These are phyloP conservation scores for Penicillium nordicum DNA, from an alignment of 2,329 filamentous ascomycete genomes.

Conservation along the genomic window DNA sequence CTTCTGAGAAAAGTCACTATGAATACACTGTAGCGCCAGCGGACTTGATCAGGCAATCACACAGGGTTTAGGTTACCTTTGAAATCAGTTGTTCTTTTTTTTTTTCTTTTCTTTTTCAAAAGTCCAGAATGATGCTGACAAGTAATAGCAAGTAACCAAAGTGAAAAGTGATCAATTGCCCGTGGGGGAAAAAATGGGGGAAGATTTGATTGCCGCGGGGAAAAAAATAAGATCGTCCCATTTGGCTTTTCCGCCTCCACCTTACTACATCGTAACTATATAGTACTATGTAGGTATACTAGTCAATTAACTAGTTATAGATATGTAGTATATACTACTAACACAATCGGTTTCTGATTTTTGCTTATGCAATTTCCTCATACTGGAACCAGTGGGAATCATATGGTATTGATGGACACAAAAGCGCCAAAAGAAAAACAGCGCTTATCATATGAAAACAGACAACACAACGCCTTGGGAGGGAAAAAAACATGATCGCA, in stretches of 20 bases:
- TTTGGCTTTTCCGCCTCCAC: conserved; percentile 17
- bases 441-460: conserved; percentile 12
- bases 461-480: conserved; percentile 20
- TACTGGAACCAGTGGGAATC: conserved; percentile 14
- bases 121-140: not conserved
- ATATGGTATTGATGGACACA: conserved; percentile 18
- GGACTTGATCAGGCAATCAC: not conserved
- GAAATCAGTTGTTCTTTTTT: not conserved
- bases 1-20: conserved; percentile 3
- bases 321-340: not conserved
- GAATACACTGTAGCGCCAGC: not conserved
- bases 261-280: not conserved
- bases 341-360: not conserved
- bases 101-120: no score
- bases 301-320: no score
- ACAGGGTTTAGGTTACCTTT: not conserved
- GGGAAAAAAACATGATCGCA: conserved; percentile 6
- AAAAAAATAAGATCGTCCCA: conserved; percentile 17
- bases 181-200: conserved; percentile 1
- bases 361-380: not conserved
- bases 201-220: conserved; percentile 16
- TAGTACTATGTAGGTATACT: no score
- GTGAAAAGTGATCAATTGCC: not conserved
- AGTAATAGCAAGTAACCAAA: not conserved
- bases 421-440: conserved; percentile 8